These are phyloP conservation scores for Ulota crispa DNA, from an alignment of 225 moss, liverwort and hornwort genomes.

Conservation along the genomic window DNA sequence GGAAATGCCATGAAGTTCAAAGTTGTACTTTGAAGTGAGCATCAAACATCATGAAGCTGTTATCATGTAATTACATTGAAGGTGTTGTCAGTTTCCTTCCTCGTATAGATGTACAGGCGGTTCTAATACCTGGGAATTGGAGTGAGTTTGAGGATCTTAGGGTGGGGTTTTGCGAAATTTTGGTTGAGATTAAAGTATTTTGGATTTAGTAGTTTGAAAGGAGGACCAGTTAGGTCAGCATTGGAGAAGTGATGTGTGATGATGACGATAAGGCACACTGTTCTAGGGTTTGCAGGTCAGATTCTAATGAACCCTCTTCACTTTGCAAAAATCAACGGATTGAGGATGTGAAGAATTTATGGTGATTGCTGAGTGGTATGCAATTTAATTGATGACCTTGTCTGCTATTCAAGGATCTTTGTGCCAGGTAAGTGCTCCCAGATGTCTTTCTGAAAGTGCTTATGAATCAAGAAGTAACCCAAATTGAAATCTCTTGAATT, in stretches of 20 bases:
- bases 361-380: neutral
- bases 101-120: conserved; percentile 7
- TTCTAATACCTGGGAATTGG: neutral
- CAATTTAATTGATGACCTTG: neutral
- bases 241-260: neutral
- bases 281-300: neutral
- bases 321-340: neutral
- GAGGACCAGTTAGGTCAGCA: neutral
- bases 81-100: neutral
- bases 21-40: conserved; percentile 41
- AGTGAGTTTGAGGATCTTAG: neutral
- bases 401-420: neutral
- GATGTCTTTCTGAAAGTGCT: neutral
- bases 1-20: conserved; percentile 47
- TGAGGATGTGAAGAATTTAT: neutral
- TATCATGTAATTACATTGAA: neutral
- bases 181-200: neutral
- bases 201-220: neutral
- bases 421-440: neutral
- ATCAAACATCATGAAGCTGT: conserved; percentile 13
- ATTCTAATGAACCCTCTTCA: neutral
- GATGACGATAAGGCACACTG: neutral
- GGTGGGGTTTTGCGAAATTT: neutral
- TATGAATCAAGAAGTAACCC: neutral
- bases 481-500: too few species aligned